Percentiles rank a stretch among this genome's conserved stretches.
These are phyloP conservation scores for Blechomonas ayalai DNA, from an alignment of 208 protist genomes.

Conservation along the genomic window DNA sequence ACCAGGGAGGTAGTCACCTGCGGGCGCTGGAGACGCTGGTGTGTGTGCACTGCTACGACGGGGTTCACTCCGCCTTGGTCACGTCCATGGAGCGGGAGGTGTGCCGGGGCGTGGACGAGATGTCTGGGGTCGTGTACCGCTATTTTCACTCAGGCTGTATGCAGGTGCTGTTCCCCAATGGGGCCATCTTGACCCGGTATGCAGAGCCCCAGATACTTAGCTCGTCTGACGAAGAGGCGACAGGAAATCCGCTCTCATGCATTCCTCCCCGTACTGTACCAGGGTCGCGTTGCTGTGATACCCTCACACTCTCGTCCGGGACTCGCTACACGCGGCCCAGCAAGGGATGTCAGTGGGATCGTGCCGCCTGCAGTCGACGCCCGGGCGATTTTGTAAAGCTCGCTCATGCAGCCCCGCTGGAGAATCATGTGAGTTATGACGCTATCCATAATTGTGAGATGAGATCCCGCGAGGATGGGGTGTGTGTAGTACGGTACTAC, in stretches of 20 bases:
- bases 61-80: slow-evolving; percentile 8
- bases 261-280: no score
- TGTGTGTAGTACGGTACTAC: slow-evolving; percentile 44
- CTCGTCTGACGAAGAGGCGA: no score
- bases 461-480: slow-evolving; percentile 51
- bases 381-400: slow-evolving; percentile 10
- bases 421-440: slow-evolving; percentile 28
- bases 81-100: slow-evolving; percentile 49
- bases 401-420: background rate
- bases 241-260: no score
- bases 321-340: slow-evolving; percentile 4
- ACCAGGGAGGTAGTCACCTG: background rate
- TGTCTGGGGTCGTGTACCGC: slow-evolving; percentile 45
- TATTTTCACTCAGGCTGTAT: slow-evolving; percentile 54
- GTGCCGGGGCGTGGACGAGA: slow-evolving; percentile 33
- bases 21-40: slow-evolving; percentile 16
- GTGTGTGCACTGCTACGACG: slow-evolving; percentile 27
- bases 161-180: slow-evolving; percentile 62
- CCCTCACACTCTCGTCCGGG: slow-evolving; percentile 4
- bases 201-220: slow-evolving; percentile 9
- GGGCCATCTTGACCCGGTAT: slow-evolving; percentile 45
- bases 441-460: slow-evolving; percentile 40
- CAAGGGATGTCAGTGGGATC: slow-evolving; percentile 1
- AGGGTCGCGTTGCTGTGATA: background rate
- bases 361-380: background rate